These are phyloP conservation scores for Forsythia viridissima DNA, from an alignment of 257 asterid species.

Conservation along the genomic window DNA sequence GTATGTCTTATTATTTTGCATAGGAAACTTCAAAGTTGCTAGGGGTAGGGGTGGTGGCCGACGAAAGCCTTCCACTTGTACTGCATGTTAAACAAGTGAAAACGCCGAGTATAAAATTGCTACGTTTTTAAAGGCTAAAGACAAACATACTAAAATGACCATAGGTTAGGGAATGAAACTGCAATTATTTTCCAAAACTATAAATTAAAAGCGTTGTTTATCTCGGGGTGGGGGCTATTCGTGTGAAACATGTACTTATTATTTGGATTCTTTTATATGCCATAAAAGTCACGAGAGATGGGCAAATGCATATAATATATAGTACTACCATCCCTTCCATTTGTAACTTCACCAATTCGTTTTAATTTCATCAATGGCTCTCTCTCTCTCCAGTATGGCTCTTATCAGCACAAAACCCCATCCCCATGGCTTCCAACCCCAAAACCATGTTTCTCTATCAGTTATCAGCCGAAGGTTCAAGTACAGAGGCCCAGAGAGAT, in stretches of 20 bases:
- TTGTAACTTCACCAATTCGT: background rate
- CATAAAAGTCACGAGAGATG: background rate
- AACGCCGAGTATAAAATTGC: background rate
- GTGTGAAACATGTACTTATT: slow-evolving; percentile 8
- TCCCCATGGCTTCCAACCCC: background rate
- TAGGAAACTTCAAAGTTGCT: too few species aligned
- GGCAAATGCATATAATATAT: background rate
- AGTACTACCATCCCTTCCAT: background rate
- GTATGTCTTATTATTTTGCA: too few species aligned
- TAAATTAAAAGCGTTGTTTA: background rate
- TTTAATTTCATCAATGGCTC: slow-evolving; percentile 9
- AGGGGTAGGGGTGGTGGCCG: background rate
- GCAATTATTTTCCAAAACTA: background rate
- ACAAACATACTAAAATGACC: background rate
- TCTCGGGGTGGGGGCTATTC: background rate
- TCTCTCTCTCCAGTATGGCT: slow-evolving; percentile 13
- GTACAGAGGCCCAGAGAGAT: background rate
- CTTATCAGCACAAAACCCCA: slow-evolving; percentile 17
- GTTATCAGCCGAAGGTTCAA: background rate
- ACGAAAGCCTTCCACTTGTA: background rate
- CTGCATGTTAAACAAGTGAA: background rate
- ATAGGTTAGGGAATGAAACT: background rate
- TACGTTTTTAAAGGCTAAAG: background rate
- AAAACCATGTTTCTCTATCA: background rate
- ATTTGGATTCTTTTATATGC: background rate